phyloP scores from a whole-genome alignment of 441 rosid genomes.

The Croton laevigatus region DNA sequence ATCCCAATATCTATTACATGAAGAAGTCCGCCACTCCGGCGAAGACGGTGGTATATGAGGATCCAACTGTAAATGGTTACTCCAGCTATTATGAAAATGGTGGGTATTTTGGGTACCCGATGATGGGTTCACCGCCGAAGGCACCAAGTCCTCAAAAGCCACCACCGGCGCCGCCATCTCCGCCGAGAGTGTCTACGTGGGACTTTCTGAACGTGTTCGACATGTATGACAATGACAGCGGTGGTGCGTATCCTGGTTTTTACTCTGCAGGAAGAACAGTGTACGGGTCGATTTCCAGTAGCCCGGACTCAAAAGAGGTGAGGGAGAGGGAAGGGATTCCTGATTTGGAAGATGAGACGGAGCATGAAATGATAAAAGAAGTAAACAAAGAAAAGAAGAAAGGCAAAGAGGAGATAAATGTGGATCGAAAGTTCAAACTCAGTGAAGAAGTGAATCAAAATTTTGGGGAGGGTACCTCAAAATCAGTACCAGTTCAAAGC shows the following conservation, averaged over 20 bases:
- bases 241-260: constrained; percentile 33
- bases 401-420: constrained; percentile 27
- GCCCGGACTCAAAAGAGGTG: constrained; percentile 89
- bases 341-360: constrained; percentile 87
- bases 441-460: constrained; percentile 25
- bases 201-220: constrained; percentile 82
- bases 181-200: constrained; percentile 76
- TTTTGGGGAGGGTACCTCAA: constrained; percentile 69
- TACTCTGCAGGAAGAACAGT: constrained; percentile 33
- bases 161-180: constrained; percentile 72
- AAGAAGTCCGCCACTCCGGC: constrained; percentile 65
- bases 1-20: constrained; percentile 58
- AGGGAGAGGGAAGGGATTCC: constrained; percentile 97
- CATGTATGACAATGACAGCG: constrained; percentile 40
- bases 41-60: constrained; percentile 62
- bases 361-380: constrained; percentile 48
- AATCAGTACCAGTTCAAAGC: constrained; percentile 14
- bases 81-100: constrained; percentile 40
- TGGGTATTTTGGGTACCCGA: constrained; percentile 55
- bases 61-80: constrained; percentile 51
- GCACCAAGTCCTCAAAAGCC: constrained; percentile 44
- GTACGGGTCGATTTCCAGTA: constrained; percentile 59
- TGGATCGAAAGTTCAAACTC: constrained; percentile 15
- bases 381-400: constrained; percentile 35
- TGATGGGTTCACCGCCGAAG: constrained; percentile 34